A percentile compares a stretch with the other conserved stretches of the same genome.
These are phyloP conservation scores for Scedosporium apiospermum DNA, from an alignment of 2,329 filamentous ascomycete genomes.

Conservation along the genomic window DNA sequence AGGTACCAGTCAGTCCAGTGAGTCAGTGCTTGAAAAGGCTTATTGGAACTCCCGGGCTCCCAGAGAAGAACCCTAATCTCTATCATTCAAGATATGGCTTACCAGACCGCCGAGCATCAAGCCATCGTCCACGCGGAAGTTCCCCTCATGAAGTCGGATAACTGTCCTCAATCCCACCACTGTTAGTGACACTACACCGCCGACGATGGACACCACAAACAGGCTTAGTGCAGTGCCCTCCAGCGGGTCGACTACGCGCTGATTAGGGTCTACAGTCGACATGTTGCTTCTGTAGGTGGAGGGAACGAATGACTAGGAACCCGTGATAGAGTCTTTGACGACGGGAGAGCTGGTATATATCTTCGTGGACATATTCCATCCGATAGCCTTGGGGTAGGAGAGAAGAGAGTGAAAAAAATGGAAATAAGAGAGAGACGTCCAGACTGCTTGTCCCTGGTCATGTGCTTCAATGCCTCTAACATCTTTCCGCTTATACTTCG, in stretches of 20 bases:
- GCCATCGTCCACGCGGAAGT: conserved; percentile 11
- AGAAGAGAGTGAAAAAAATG: too few relatives aligned
- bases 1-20: neutral
- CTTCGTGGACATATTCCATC: too few relatives aligned
- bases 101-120: conserved; percentile 12
- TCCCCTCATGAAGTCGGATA: conserved; percentile 6
- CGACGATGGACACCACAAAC: conserved; percentile 12
- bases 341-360: neutral
- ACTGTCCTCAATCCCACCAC: conserved; percentile 11
- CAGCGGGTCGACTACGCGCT: conserved; percentile 8
- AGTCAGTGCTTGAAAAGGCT: neutral
- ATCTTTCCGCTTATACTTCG: too few relatives aligned
- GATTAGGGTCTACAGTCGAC: conserved; percentile 9
- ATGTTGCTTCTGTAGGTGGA: conserved; percentile 2
- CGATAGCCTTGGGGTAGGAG: too few relatives aligned
- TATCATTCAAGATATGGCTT: conserved; percentile 4
- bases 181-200: conserved; percentile 10
- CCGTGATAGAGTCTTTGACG: neutral
- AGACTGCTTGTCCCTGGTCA: too few relatives aligned
- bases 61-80: neutral
- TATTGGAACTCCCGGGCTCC: neutral
- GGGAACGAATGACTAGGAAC: neutral
- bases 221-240: conserved; percentile 10
- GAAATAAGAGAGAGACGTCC: too few relatives aligned
- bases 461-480: too few relatives aligned